A percentile compares a stretch with the other conserved stretches of the same genome.
Conservation (phyloP, 2,329 filamentous ascomycete species). For the Podosphaera fusca region DNA sequence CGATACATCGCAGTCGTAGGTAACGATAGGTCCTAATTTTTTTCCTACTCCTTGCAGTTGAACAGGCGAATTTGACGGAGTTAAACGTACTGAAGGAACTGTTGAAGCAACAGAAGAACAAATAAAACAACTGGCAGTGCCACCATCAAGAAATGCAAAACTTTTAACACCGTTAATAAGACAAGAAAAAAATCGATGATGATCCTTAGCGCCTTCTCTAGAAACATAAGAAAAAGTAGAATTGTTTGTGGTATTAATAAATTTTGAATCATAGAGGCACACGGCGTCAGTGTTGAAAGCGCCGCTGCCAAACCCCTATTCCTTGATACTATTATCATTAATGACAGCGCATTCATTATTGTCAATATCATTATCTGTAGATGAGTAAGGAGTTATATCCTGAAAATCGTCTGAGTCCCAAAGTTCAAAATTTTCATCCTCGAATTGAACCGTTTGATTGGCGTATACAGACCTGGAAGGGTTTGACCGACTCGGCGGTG, state of each 20-base stretch:
- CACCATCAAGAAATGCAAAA: neutral
- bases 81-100: neutral
- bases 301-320: too few species aligned
- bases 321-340: too few species aligned
- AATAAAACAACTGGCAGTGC: neutral
- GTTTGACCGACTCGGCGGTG: neutral
- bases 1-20: neutral
- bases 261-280: too few species aligned
- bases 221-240: neutral
- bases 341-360: too few species aligned
- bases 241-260: neutral
- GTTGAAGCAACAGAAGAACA: neutral
- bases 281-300: too few species aligned
- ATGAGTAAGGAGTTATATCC: too few species aligned
- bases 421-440: neutral
- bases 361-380: too few species aligned
- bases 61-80: neutral
- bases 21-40: neutral
- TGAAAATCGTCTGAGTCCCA: neutral
- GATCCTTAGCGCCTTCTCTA: neutral
- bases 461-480: neutral
- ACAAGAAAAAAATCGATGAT: constrained; percentile 1
- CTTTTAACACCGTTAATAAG: neutral
- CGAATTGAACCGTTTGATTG: neutral
- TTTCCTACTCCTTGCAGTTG: neutral